Percentiles rank a stretch among this genome's conserved stretches.
These are phyloP conservation scores for Arthromyces matolae DNA, from an alignment of 768 basidiomycete species.

Conservation along the genomic window DNA sequence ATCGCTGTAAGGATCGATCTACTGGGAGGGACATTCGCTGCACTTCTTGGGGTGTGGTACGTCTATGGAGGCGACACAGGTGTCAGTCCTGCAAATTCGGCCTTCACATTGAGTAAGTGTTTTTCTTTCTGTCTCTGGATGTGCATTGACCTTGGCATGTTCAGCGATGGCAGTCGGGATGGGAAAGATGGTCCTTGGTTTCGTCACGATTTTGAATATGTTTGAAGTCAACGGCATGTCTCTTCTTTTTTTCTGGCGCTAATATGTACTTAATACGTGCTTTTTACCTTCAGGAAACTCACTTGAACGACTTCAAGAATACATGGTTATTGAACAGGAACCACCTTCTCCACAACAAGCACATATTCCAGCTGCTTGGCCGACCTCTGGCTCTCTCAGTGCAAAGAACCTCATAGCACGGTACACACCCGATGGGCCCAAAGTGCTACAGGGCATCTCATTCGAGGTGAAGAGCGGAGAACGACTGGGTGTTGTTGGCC, in stretches of 20 bases:
- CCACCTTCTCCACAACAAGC: slow-evolving; percentile 31
- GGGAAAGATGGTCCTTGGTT: slow-evolving; percentile 47
- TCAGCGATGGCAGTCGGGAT: slow-evolving; percentile 38
- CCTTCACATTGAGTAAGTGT: slow-evolving; percentile 13
- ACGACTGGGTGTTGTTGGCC: slow-evolving; percentile 44
- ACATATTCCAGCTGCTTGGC: slow-evolving; percentile 67
- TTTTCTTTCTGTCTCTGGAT: background rate
- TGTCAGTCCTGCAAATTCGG: slow-evolving; percentile 11
- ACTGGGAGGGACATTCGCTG: slow-evolving; percentile 51
- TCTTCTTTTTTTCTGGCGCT: background rate
- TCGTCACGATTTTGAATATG: slow-evolving; percentile 37
- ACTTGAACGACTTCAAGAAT: slow-evolving; percentile 66
- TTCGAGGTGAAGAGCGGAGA: slow-evolving; percentile 52
- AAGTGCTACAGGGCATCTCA: slow-evolving; percentile 32
- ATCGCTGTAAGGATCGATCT: slow-evolving; percentile 49
- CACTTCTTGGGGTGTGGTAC: slow-evolving; percentile 49
- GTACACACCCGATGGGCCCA: slow-evolving; percentile 38
- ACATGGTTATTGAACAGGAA: slow-evolving; percentile 56
- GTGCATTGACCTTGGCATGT: background rate
- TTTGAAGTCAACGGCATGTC: slow-evolving; percentile 40
- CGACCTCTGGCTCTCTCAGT: slow-evolving; percentile 25
- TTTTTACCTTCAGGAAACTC: slow-evolving; percentile 18
- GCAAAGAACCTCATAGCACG: slow-evolving; percentile 31
- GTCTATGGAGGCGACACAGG: slow-evolving; percentile 47
- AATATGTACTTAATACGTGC: background rate